These are phyloP conservation scores for Alternaria arborescens DNA, from an alignment of 2,329 filamentous ascomycete species.

Conservation along the genomic window DNA sequence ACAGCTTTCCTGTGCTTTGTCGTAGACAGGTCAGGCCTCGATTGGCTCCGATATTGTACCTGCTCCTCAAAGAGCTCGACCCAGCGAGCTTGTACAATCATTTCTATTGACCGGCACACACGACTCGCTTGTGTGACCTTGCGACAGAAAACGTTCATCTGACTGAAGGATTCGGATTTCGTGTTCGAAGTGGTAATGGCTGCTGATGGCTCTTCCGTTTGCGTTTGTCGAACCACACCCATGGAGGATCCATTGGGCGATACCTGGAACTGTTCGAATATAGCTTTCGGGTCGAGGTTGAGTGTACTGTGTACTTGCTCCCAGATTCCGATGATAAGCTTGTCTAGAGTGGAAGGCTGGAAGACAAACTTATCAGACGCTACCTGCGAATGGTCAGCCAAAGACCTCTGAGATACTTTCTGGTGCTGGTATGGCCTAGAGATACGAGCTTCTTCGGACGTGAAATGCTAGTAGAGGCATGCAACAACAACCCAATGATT, in stretches of 20 bases:
- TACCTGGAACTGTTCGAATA: conserved; percentile 45
- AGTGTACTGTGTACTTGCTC: conserved; percentile 58
- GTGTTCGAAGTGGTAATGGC: conserved; percentile 16
- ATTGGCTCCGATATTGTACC: conserved; percentile 54
- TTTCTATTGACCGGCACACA: conserved; percentile 65
- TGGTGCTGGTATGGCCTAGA: background rate
- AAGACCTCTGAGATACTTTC: background rate
- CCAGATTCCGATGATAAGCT: conserved; percentile 61
- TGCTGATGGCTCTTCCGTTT: conserved; percentile 11
- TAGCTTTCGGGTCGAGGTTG: conserved; percentile 52
- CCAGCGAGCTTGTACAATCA: conserved; percentile 67
- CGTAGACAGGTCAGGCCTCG: conserved; percentile 53
- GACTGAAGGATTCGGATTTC: conserved; percentile 44
- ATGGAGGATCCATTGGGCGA: conserved; percentile 22
- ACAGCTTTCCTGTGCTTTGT: conserved; percentile 62
- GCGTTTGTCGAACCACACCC: conserved; percentile 22
- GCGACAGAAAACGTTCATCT: conserved; percentile 55
- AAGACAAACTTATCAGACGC: conserved; percentile 52
- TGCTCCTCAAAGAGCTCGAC: conserved; percentile 64
- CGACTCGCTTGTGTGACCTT: conserved; percentile 61
- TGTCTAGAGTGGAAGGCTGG: conserved; percentile 59
- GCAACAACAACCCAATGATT: background rate
- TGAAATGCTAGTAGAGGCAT: background rate
- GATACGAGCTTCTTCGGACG: background rate
- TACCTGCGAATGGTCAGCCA: conserved; percentile 11